phyloP scores from a whole-genome alignment of 2,329 filamentous ascomycete species.

The Colletotrichum siamense region DNA sequence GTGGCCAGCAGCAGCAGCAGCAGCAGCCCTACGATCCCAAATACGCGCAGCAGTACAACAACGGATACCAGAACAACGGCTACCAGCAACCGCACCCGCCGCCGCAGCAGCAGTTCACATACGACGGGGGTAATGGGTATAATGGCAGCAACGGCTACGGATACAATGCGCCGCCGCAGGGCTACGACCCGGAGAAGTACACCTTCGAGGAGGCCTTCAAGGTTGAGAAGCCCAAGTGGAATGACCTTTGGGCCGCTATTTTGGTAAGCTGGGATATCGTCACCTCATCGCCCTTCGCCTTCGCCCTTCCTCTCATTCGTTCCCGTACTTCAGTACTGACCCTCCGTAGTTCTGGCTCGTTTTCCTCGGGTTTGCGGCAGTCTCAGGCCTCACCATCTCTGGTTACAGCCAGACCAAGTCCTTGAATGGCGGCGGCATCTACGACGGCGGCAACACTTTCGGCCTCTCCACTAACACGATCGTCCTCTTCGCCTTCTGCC shows the following conservation, averaged over 20 bases:
- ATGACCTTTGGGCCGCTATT: slow-evolving; percentile 88
- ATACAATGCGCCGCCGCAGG: slow-evolving; percentile 37
- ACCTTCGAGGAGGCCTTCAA: slow-evolving; percentile 84
- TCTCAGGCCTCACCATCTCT: slow-evolving; percentile 77
- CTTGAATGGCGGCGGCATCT: slow-evolving; percentile 76
- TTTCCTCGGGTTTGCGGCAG: slow-evolving; percentile 75
- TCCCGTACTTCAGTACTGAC: background rate
- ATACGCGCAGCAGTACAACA: slow-evolving; percentile 29
- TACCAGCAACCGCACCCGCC: slow-evolving; percentile 30
- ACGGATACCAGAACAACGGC: slow-evolving; percentile 26
- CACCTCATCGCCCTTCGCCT: background rate
- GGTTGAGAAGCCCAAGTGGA: slow-evolving; percentile 82
- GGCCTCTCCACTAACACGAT: slow-evolving; percentile 82
- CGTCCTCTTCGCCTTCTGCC: slow-evolving; percentile 81
- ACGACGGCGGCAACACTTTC: slow-evolving; percentile 69
- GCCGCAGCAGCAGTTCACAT: slow-evolving; percentile 22
- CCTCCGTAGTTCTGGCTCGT: slow-evolving; percentile 67
- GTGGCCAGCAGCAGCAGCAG: slow-evolving; percentile 23
- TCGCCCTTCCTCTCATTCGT: background rate
- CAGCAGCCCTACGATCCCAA: slow-evolving; percentile 31
- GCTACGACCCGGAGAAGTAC: slow-evolving; percentile 51
- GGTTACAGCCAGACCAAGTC: slow-evolving; percentile 72
- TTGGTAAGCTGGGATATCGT: slow-evolving; percentile 53
- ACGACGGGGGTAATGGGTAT: background rate
- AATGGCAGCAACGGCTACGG: slow-evolving; percentile 33